Percentiles rank a stretch among this genome's conserved stretches.
phyloP scores from a whole-genome alignment of 805 yeast species.

The Saturnispora gosingensis region DNA sequence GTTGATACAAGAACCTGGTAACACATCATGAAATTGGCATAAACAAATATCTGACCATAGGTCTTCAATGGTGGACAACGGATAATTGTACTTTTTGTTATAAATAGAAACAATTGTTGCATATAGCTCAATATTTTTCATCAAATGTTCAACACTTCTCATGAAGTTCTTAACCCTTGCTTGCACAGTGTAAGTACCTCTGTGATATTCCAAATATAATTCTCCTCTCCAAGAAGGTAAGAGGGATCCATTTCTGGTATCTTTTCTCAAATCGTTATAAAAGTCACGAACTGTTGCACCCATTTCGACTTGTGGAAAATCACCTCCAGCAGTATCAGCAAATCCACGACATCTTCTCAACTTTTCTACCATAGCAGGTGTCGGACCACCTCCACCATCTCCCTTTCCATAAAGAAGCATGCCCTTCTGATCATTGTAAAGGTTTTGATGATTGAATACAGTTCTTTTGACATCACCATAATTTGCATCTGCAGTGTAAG shows the following conservation, averaged over 20 bases:
- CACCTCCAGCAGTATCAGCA: constrained; percentile 63
- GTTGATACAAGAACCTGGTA: constrained; percentile 94
- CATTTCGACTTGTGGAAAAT: constrained; percentile 70
- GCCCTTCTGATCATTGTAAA: constrained; percentile 72
- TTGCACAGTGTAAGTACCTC: constrained; percentile 96
- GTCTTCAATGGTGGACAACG: constrained; percentile 52
- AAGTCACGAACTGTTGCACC: constrained; percentile 78
- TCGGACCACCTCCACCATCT: constrained; percentile 99
- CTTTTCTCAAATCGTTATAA: constrained; percentile 53
- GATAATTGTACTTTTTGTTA: constrained; percentile 52
- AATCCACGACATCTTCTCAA: constrained; percentile 86
- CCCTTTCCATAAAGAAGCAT: constrained; percentile 84
- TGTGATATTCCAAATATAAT: constrained; percentile 85
- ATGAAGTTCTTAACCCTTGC: constrained; percentile 76
- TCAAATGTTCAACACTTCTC: constrained; percentile 62
- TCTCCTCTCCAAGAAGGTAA: constrained; percentile 92
- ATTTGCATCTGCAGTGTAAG: constrained; percentile 88
- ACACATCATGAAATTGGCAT: constrained; percentile 96
- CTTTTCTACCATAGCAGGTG: constrained; percentile 87
- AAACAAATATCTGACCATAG: constrained; percentile 85
- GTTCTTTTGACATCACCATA: constrained; percentile 88
- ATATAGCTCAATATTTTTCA: constrained; percentile 79
- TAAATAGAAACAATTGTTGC: constrained; percentile 65
- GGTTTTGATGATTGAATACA: constrained; percentile 70
- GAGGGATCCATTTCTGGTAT: constrained; percentile 53